Evolutionary conservation across 2,329 filamentous ascomycete species (phyloP).

Genomic region (Alternaria sp.): DNA sequence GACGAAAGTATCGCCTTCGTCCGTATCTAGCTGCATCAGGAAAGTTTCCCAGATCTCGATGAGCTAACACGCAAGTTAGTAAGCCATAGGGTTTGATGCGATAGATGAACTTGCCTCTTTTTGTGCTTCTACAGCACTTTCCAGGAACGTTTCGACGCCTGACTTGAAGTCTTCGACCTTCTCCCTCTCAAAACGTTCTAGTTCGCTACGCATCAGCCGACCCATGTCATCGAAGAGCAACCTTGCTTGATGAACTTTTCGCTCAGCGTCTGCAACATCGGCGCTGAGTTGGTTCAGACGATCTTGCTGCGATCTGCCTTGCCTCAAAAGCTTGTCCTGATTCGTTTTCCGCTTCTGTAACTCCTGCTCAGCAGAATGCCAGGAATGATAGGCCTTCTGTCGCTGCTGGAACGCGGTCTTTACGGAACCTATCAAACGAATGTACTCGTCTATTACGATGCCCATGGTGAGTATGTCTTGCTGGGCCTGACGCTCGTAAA

Average conservation of each 20-base stretch:
- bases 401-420: slow-evolving; percentile 93
- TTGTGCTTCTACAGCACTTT: slow-evolving; percentile 96
- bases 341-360: slow-evolving; percentile 86
- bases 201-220: slow-evolving; percentile 84
- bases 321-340: slow-evolving; percentile 93
- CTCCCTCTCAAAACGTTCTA: slow-evolving; percentile 94
- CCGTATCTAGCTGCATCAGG: slow-evolving; percentile 92
- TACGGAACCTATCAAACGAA: slow-evolving; percentile 91
- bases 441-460: slow-evolving; percentile 98
- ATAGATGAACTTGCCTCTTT: slow-evolving; percentile 77
- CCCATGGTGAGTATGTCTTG: slow-evolving; percentile 96
- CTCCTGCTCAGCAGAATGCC: slow-evolving; percentile 91
- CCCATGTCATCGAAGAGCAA: slow-evolving; percentile 98
- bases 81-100: not conserved
- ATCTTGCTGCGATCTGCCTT: slow-evolving; percentile 96
- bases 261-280: slow-evolving; percentile 93
- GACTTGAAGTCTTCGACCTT: slow-evolving; percentile 99
- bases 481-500: slow-evolving; percentile 96
- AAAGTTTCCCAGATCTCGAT: slow-evolving; percentile 99
- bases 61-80: slow-evolving; percentile 56
- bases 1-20: slow-evolving; percentile 70
- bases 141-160: slow-evolving; percentile 95
- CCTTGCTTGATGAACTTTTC: slow-evolving; percentile 88
- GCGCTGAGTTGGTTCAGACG: slow-evolving; percentile 90
- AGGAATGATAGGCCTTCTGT: slow-evolving; percentile 94